These are phyloP conservation scores for Lactifluus volemus DNA, from an alignment of 768 basidiomycete genomes.

Conservation along the genomic window DNA sequence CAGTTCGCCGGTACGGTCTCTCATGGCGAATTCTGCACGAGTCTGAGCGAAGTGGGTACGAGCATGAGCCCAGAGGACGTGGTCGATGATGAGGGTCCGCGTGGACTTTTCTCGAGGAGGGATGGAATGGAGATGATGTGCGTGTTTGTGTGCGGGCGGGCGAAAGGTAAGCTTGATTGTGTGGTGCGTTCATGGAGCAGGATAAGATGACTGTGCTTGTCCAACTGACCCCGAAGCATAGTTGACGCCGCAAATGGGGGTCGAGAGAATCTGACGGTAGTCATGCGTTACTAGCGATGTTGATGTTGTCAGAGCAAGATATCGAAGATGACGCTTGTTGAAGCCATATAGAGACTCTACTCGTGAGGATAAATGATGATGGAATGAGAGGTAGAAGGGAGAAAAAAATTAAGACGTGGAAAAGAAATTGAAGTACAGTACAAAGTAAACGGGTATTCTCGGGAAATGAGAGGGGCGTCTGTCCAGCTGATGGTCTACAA, in stretches of 20 bases:
- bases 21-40: slow-evolving; percentile 72
- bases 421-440: no score
- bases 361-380: no score
- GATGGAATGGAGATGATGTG: slow-evolving; percentile 80
- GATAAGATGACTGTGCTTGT: background rate
- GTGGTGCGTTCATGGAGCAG: background rate
- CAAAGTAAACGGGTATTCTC: slow-evolving; percentile 1
- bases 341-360: background rate
- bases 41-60: slow-evolving; percentile 77
- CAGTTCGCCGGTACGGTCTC: no score
- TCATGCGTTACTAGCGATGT: background rate
- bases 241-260: background rate
- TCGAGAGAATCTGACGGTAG: background rate
- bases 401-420: no score
- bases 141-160: slow-evolving; percentile 79
- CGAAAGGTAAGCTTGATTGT: slow-evolving; percentile 34
- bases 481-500: background rate
- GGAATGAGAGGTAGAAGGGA: no score
- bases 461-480: background rate
- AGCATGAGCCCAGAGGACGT: slow-evolving; percentile 79
- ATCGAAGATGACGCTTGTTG: background rate
- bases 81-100: slow-evolving; percentile 78
- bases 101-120: slow-evolving; percentile 87
- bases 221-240: background rate
- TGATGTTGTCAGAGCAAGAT: background rate